Conservation (phyloP, 768 basidiomycete species). For the Grammothele lineata region DNA sequence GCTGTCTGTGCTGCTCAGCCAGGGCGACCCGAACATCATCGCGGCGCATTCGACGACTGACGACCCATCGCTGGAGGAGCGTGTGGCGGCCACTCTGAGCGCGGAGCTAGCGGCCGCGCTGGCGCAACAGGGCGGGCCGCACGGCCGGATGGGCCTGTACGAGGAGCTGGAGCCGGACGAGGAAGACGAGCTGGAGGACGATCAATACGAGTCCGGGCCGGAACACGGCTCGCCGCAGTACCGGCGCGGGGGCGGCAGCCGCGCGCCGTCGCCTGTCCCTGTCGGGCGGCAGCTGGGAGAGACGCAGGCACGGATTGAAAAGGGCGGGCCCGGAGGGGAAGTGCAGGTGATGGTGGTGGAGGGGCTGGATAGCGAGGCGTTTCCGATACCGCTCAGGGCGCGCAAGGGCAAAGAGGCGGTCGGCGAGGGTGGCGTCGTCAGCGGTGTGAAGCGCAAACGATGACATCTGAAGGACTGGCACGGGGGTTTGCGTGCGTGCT, state of each 20-base stretch:
- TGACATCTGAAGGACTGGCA: no score
- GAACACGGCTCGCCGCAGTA: conserved; percentile 48
- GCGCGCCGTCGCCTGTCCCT: conserved; percentile 5
- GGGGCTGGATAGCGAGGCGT: conserved; percentile 52
- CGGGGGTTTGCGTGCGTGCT: neutral
- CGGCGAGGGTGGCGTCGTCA: conserved; percentile 21
- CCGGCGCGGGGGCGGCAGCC: conserved; percentile 24
- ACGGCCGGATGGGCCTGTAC: conserved; percentile 45
- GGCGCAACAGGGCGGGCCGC: conserved; percentile 38
- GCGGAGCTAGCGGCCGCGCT: conserved; percentile 79
- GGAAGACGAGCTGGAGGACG: conserved; percentile 42
- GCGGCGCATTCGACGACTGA: conserved; percentile 2
- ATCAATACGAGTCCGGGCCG: conserved; percentile 32
- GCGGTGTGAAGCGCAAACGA: conserved; percentile 65
- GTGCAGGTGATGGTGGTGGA: conserved; percentile 18
- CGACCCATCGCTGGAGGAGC: conserved; percentile 41
- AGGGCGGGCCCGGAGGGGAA: conserved; percentile 7
- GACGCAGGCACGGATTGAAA: no score
- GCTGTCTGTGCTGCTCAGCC: conserved; percentile 62
- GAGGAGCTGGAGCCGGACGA: conserved; percentile 52
- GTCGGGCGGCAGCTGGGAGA: conserved; percentile 1
- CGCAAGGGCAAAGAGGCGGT: conserved; percentile 57
- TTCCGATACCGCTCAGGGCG: conserved; percentile 67
- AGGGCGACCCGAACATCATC: conserved; percentile 32
- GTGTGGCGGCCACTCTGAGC: conserved; percentile 67